A percentile compares a stretch with the other conserved stretches of the same genome.
Evolutionary conservation across 371 early-diverging fungal genomes (phyloP).

Genomic region (Mucor piriformis): DNA sequence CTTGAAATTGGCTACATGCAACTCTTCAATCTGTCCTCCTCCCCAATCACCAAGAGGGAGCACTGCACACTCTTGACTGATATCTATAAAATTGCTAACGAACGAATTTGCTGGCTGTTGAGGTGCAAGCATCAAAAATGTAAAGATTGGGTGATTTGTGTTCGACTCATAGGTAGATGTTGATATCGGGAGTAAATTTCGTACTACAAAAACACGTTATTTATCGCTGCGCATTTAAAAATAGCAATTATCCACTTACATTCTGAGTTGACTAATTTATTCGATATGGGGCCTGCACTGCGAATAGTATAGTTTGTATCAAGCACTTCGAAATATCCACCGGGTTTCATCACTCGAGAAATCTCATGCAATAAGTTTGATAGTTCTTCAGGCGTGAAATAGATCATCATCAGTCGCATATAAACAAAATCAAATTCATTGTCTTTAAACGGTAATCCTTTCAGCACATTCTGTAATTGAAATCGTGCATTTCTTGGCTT

Average conservation of each 20-base stretch:
- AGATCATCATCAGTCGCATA: conserved; percentile 49
- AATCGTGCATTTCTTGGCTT: conserved; percentile 61
- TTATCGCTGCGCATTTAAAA: neutral
- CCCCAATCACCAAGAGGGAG: conserved; percentile 40
- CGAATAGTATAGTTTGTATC: conserved; percentile 56
- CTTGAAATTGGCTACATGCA: conserved; percentile 36
- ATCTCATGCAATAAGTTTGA: conserved; percentile 36
- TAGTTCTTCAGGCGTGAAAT: conserved; percentile 43
- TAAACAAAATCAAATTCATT: conserved; percentile 59
- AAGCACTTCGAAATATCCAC: conserved; percentile 53
- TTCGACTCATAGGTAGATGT: conserved; percentile 6
- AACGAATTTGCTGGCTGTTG: conserved; percentile 7
- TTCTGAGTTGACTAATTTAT: conserved; percentile 37
- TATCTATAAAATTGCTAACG: conserved; percentile 34
- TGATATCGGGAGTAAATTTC: neutral
- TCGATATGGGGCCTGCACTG: conserved; percentile 49
- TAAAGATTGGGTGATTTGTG: conserved; percentile 37
- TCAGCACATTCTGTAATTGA: conserved; percentile 49
- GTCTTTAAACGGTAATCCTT: conserved; percentile 57
- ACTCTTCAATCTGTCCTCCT: conserved; percentile 26
- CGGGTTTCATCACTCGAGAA: conserved; percentile 53
- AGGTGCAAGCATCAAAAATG: conserved; percentile 28
- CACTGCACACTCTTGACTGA: conserved; percentile 30
- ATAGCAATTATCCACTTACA: conserved; percentile 23
- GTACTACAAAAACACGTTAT: conserved; percentile 2